Evolutionary conservation across 495 filamentous ascomycete species (phyloP), one percentile per base, ranked within the genome.

Genomic region (Aspergillus biplanus): DNA sequence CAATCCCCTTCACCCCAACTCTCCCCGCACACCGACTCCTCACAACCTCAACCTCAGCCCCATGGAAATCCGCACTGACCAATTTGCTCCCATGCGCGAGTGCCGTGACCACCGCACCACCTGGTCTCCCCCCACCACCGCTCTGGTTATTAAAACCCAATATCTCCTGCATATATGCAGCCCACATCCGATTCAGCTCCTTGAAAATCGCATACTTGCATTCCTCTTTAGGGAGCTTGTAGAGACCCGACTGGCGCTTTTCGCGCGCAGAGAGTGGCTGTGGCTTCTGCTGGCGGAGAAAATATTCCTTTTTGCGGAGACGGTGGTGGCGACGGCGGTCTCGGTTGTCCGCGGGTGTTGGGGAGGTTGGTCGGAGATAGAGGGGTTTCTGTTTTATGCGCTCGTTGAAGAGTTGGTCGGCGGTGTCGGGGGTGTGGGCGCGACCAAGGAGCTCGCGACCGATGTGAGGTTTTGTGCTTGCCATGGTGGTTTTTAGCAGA

Each of bases 41-140:
- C 61, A 94, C 90, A 34, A 98, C 90, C 82, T 92, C 88, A 13
- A 97, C 72, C 72, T 87, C 78, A 16, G 94, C 93, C 0, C 95
- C 95, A 73, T 97, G 95, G 67, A 88, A 96, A 74, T 99, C 95
- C 42, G 92, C 92, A 69, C 88, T 90, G 21, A 83, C 86, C 57
- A 97, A 75, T 72, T 91, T 89, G 35, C 87, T 86, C 15, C 87
- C 87, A 62, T 69, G 87, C 72, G 67, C 82, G 68, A 64, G 73
- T 60, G 81, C 74, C 53, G 78, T 82, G 16, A 86, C 79, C 33
- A 80, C 70, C 1, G 78, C 79, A 81, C 74, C 27, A 5, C 54
- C 47, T 12, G 27, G 37, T 21, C 42, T n/a, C n/a, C 5, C 21
- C 33, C 56, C 52, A 4, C 32, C 49, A 13, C 52, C 27, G 4